Conservation (phyloP, 768 basidiomycete species). For the Ramaria sp. region DNA sequence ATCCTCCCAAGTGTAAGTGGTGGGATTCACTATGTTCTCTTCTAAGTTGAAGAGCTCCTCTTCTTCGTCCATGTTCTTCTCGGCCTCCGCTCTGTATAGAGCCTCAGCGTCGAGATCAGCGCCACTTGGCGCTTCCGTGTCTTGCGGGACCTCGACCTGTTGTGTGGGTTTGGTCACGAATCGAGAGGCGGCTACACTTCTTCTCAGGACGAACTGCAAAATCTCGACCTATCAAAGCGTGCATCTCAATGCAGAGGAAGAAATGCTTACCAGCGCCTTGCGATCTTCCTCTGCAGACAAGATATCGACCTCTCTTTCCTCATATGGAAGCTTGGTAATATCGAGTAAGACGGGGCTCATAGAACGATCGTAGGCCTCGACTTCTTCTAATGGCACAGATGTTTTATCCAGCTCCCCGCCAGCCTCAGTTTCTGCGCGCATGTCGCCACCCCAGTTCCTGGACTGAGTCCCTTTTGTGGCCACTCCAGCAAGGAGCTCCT, state of each 20-base stretch:
- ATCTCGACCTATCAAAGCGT: constrained; percentile 1
- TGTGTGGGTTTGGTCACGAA: constrained; percentile 77
- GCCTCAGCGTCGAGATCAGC: constrained; percentile 83
- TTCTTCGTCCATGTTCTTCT: constrained; percentile 89
- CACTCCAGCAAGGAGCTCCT: constrained; percentile 78
- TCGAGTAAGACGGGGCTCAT: constrained; percentile 82
- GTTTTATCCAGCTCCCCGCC: constrained; percentile 24
- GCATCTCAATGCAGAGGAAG: background rate
- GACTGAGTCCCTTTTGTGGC: constrained; percentile 33
- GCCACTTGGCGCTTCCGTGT: constrained; percentile 35
- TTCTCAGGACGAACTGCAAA: constrained; percentile 65
- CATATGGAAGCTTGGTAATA: constrained; percentile 54
- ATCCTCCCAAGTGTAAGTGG: constrained; percentile 96
- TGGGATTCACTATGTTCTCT: constrained; percentile 74
- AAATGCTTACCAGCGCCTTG: constrained; percentile 45
- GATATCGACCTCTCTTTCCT: constrained; percentile 77
- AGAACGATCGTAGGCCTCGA: constrained; percentile 69
- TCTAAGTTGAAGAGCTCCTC: constrained; percentile 94
- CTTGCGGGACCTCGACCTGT: constrained; percentile 30
- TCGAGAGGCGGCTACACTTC: constrained; percentile 70
- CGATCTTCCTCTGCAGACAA: constrained; percentile 58
- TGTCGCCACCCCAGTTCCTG: constrained; percentile 24
- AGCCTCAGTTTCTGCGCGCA: constrained; percentile 22
- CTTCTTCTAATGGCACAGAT: constrained; percentile 36
- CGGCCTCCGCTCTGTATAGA: constrained; percentile 82